phyloP scores from a whole-genome alignment of 345 rosid genomes.

The Populus ilicifolia region DNA sequence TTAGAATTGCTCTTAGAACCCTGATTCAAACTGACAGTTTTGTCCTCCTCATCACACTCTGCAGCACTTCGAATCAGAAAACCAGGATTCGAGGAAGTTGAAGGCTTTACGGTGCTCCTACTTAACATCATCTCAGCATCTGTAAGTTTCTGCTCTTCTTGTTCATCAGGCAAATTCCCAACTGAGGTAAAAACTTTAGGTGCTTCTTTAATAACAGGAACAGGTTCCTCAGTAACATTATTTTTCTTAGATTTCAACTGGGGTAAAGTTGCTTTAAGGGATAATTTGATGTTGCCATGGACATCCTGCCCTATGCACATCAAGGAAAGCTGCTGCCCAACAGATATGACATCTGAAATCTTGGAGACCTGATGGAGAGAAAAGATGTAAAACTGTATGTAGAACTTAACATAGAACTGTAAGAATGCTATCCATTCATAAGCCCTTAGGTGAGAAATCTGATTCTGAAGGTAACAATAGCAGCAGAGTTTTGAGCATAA shows the following conservation, averaged over 20 bases:
- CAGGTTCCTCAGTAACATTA: slow-evolving; percentile 30
- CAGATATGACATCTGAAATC: slow-evolving; percentile 68
- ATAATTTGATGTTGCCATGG: slow-evolving; percentile 88
- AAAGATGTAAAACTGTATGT: background rate
- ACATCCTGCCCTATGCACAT: slow-evolving; percentile 92
- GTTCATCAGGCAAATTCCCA: slow-evolving; percentile 32
- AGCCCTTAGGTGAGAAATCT: background rate
- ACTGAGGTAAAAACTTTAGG: slow-evolving; percentile 44
- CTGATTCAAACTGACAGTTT: slow-evolving; percentile 32
- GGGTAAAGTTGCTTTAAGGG: slow-evolving; percentile 62
- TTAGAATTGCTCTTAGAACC: slow-evolving; percentile 35
- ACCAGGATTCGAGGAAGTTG: slow-evolving; percentile 42
- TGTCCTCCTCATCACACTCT: slow-evolving; percentile 84
- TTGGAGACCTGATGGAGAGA: slow-evolving; percentile 59
- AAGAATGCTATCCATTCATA: background rate
- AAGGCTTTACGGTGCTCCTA: slow-evolving; percentile 17
- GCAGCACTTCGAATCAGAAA: slow-evolving; percentile 73
- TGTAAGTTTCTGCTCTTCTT: slow-evolving; percentile 35
- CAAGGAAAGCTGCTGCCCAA: slow-evolving; percentile 73
- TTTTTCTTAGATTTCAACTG: slow-evolving; percentile 24
- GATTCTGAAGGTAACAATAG: too few species aligned
- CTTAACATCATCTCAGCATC: slow-evolving; percentile 16
- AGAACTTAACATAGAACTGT: background rate
- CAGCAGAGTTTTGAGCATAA: background rate
- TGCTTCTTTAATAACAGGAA: slow-evolving; percentile 32